Conservation (phyloP, 1,284 basidiomycete species). For the Ceratobasidium sp. region DNA sequence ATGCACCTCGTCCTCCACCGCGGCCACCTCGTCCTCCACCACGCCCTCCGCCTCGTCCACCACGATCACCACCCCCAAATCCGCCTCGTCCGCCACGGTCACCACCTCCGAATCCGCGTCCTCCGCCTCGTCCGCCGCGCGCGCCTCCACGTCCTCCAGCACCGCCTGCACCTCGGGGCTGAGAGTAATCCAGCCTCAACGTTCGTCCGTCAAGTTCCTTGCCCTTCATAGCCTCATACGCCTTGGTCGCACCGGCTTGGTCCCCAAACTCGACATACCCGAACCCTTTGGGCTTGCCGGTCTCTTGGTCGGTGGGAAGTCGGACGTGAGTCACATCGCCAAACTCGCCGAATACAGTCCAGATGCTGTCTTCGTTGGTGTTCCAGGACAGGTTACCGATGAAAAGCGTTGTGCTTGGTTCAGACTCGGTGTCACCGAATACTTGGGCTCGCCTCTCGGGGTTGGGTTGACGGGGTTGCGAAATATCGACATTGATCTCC, state of each 20-base stretch:
- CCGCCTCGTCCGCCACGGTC: constrained; percentile 46
- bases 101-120: constrained; percentile 48
- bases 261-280: constrained; percentile 94
- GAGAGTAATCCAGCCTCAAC: constrained; percentile 87
- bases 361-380: constrained; percentile 82
- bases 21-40: constrained; percentile 49
- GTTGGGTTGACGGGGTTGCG: constrained; percentile 62
- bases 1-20: constrained; percentile 51
- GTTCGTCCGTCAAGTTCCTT: constrained; percentile 81
- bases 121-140: constrained; percentile 49
- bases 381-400: constrained; percentile 89
- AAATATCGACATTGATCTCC: constrained; percentile 83
- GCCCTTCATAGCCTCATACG: constrained; percentile 72
- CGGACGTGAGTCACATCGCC: constrained; percentile 89
- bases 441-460: constrained; percentile 75
- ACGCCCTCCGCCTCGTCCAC: constrained; percentile 53
- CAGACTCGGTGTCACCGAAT: constrained; percentile 74
- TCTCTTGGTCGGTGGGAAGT: constrained; percentile 91
- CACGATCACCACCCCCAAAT: constrained; percentile 54
- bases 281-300: constrained; percentile 91
- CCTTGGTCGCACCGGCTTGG: constrained; percentile 80
- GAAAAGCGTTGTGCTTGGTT: constrained; percentile 80
- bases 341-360: constrained; percentile 90
- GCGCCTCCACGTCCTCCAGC: constrained; percentile 56
- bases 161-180: constrained; percentile 72